Conservation (phyloP, 306 rosid genomes). For the Gleditsia sinensis region DNA sequence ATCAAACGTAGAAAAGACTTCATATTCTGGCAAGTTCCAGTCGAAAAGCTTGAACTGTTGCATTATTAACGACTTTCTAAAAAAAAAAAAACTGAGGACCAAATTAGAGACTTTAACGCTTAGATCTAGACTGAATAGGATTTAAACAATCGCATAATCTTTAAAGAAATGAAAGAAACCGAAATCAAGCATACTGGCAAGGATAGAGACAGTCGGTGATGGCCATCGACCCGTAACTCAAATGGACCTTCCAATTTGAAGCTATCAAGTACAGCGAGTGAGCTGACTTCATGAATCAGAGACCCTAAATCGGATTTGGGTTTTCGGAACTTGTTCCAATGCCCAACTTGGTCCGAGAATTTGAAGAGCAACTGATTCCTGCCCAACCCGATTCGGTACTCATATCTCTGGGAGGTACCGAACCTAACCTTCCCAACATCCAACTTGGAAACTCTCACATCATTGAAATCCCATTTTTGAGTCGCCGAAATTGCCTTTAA, state of each 20-base stretch:
- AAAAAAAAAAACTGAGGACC: background rate
- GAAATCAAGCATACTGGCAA: constrained; percentile 57
- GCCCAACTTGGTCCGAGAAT: constrained; percentile 57
- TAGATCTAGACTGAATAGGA: background rate
- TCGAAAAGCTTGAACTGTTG: too few relatives aligned
- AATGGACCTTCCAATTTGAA: constrained; percentile 80
- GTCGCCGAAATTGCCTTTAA: constrained; percentile 63
- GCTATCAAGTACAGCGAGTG: constrained; percentile 57
- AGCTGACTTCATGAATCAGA: constrained; percentile 42
- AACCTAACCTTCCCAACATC: constrained; percentile 62
- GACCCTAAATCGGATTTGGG: constrained; percentile 54
- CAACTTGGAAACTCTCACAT: constrained; percentile 48
- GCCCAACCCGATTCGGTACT: constrained; percentile 63
- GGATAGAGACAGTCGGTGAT: constrained; percentile 49
- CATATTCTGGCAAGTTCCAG: background rate
- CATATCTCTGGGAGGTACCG: constrained; percentile 49
- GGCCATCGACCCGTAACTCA: constrained; percentile 52
- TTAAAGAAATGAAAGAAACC: background rate
- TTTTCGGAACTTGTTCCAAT: constrained; percentile 61
- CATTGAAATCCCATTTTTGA: constrained; percentile 64
- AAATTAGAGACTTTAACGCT: background rate
- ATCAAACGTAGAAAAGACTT: too few relatives aligned
- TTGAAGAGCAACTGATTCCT: constrained; percentile 47
- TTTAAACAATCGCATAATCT: background rate
- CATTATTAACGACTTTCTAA: background rate